Percentiles rank a stretch among this genome's conserved stretches.
Conservation (phyloP, 768 basidiomycete genomes). For the Leccinum obscurum region DNA sequence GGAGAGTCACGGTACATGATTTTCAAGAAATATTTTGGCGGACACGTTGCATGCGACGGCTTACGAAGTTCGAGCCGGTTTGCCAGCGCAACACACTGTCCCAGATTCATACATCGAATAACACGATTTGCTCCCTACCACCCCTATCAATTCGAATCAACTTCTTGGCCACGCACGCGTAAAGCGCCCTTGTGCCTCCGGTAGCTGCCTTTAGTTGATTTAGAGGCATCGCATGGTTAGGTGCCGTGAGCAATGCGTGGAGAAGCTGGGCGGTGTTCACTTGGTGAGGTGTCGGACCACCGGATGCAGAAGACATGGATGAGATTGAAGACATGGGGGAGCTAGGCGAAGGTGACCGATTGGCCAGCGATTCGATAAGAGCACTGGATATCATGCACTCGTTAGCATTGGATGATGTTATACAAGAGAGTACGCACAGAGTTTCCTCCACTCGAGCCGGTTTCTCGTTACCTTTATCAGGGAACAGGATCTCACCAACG, state of each 20-base stretch:
- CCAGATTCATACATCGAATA: constrained; percentile 51
- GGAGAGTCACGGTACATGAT: background rate
- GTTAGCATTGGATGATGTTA: background rate
- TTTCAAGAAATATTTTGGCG: background rate
- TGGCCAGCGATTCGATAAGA: constrained; percentile 57
- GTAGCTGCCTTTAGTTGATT: constrained; percentile 62
- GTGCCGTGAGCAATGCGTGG: constrained; percentile 54
- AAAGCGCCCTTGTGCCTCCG: constrained; percentile 62
- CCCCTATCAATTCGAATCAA: constrained; percentile 76
- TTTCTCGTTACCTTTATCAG: constrained; percentile 45
- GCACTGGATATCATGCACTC: constrained; percentile 37
- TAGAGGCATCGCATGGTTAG: constrained; percentile 57
- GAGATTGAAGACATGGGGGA: constrained; percentile 64
- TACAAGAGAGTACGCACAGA: constrained; percentile 44
- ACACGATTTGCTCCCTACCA: constrained; percentile 71
- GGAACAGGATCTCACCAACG: constrained; percentile 63
- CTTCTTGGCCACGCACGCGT: constrained; percentile 80
- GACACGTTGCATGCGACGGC: background rate
- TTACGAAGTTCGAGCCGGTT: background rate
- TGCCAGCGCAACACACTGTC: background rate
- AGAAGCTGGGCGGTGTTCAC: constrained; percentile 70
- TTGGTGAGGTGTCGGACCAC: constrained; percentile 62
- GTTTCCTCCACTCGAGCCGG: constrained; percentile 59
- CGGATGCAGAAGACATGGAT: constrained; percentile 37
- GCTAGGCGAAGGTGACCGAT: constrained; percentile 47